Percentiles rank a stretch among this genome's conserved stretches.
These are phyloP conservation scores for Curvularia spicifera DNA, from an alignment of 2,329 filamentous ascomycete species.

Conservation along the genomic window DNA sequence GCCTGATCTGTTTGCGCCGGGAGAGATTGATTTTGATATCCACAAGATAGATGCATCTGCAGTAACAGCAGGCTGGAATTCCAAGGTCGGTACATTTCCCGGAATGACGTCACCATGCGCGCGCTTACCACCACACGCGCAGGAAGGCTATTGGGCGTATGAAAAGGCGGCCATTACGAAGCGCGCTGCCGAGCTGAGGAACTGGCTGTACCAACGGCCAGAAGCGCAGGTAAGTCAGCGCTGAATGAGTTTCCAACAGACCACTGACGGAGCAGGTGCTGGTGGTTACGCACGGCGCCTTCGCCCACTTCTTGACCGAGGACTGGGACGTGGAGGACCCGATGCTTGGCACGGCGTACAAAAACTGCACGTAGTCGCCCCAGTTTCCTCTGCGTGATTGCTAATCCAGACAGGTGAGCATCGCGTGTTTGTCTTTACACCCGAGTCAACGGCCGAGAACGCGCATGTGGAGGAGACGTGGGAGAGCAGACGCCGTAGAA, in stretches of 20 bases:
- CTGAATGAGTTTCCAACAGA: neutral
- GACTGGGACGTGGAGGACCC: conserved; percentile 64
- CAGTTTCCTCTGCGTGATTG: neutral
- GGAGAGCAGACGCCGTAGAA: conserved; percentile 30
- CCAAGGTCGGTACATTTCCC: conserved; percentile 57
- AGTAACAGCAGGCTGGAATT: conserved; percentile 73
- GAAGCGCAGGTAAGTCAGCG: conserved; percentile 32
- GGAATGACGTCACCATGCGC: neutral
- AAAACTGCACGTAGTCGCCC: conserved; percentile 36
- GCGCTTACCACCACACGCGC: conserved; percentile 11
- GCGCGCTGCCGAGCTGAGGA: conserved; percentile 40
- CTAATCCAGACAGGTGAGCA: conserved; percentile 33
- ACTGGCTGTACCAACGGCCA: conserved; percentile 36
- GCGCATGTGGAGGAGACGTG: conserved; percentile 41
- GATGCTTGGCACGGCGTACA: conserved; percentile 40
- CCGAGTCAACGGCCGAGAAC: conserved; percentile 30
- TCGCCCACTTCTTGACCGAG: conserved; percentile 83
- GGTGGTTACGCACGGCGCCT: conserved; percentile 81
- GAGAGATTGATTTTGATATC: conserved; percentile 59
- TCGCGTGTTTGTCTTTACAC: conserved; percentile 40
- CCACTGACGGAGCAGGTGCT: conserved; percentile 64
- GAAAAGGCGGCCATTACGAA: conserved; percentile 36
- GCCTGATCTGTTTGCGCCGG: conserved; percentile 58
- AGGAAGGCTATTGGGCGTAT: conserved; percentile 45
- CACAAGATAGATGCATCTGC: conserved; percentile 64